A percentile compares a stretch with the other conserved stretches of the same genome.
Conservation (phyloP, 352 stramenopile genomes). For the Aphanomyces stellatus region DNA sequence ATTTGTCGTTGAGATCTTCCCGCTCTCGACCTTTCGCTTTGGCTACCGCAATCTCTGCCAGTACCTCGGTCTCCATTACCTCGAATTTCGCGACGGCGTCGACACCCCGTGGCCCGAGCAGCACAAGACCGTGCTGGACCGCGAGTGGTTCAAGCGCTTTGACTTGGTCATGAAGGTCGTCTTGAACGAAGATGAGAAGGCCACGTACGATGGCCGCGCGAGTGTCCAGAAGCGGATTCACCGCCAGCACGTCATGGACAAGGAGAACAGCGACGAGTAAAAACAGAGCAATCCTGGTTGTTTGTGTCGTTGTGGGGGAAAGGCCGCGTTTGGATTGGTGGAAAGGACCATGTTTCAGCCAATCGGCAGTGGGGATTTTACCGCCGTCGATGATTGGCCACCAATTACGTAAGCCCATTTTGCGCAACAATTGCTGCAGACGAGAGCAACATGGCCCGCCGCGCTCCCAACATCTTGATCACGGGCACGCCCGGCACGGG, state of each 20-base stretch:
- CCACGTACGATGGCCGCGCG: not conserved
- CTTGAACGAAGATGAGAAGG: not conserved
- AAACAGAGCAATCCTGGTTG: too few relatives aligned
- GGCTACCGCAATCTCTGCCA: constrained; percentile 74
- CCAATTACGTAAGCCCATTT: too few relatives aligned
- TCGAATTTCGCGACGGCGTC: constrained; percentile 30
- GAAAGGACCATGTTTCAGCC: constrained; percentile 5
- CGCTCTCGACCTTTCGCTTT: constrained; percentile 37
- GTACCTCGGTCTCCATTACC: constrained; percentile 55
- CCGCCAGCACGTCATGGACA: constrained; percentile 4
- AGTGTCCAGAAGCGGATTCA: not conserved
- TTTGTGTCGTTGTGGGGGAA: not conserved
- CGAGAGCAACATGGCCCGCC: too few relatives aligned
- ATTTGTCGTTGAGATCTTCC: constrained; percentile 68
- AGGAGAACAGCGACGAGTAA: too few relatives aligned
- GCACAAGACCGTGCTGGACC: not conserved
- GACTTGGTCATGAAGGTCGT: constrained; percentile 20
- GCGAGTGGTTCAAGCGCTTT: constrained; percentile 11
- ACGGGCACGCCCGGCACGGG: constrained; percentile 95
- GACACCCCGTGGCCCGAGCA: constrained; percentile 20
- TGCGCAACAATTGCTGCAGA: too few relatives aligned
- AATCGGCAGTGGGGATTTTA: too few relatives aligned
- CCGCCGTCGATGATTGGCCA: not conserved
- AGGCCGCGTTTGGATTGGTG: not conserved
- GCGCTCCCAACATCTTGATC: constrained; percentile 93